Evolutionary conservation across 2,329 filamentous ascomycete genomes (phyloP).

Genomic region (Albophoma yamanashiensis): DNA sequence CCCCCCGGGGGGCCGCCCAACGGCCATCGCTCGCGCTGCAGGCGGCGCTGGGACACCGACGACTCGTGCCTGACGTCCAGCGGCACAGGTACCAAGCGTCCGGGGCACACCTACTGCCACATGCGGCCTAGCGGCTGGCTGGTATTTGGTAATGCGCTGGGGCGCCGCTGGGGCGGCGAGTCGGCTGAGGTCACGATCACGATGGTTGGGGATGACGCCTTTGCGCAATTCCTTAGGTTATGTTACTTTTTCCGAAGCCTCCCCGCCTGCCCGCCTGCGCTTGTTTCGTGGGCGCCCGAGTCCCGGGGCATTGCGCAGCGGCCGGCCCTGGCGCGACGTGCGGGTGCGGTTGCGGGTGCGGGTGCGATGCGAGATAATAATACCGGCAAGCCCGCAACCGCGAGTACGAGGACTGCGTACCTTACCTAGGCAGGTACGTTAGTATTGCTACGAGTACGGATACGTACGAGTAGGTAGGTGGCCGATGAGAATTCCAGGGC

Average conservation of each 20-base stretch:
- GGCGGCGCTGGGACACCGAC: background rate
- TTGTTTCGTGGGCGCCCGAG: background rate
- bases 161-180: background rate
- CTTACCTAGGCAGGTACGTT: no score
- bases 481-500: background rate
- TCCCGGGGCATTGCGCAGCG: background rate
- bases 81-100: constrained; percentile 14
- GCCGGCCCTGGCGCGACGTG: background rate
- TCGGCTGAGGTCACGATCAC: constrained; percentile 19
- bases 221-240: background rate
- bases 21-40: background rate
- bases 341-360: no score
- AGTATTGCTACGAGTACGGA: no score
- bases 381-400: no score
- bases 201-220: constrained; percentile 9
- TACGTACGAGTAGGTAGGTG: no score
- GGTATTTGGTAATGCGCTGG: constrained; percentile 21
- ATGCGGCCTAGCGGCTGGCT: constrained; percentile 15
- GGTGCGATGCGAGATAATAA: no score
- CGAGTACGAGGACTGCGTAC: no score
- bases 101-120: constrained; percentile 15
- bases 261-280: background rate
- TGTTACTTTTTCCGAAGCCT: background rate
- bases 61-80: constrained; percentile 16
- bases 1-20: background rate